Evolutionary conservation across 805 yeast species (phyloP), one percentile per base, ranked within the genome.

Genomic region (Candida orba): DNA sequence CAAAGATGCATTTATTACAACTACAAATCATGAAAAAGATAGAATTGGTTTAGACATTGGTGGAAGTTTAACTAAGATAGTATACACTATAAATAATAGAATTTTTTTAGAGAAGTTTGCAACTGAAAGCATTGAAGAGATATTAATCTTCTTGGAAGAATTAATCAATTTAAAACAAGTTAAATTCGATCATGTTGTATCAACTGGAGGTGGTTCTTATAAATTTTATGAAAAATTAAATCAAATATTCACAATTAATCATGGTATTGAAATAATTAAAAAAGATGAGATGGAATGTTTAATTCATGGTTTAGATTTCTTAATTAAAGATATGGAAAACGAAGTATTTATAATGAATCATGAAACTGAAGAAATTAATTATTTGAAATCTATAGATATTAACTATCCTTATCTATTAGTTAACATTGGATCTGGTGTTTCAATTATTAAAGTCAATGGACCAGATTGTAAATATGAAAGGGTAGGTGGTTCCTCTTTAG

Each of bases 121-220:
- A 54, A 84, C 91, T 1, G 77, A 76, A 33, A 69, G 72, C 45
- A 76, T 84, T 15, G 77, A 73, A 38, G 74, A 72, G 37, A 71
- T 77, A 50, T 73, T 88, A 4, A 62, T 60, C 9, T 74, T 76
- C 46, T 68, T 88, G 43, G 70, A 73, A 36, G 60, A 69, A 25
- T 67, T 84, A 8, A 63, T 78, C 25, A 51, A 49, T 20, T 54
- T 67, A 47, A 65, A 68, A 46, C 59, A 68, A 34, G 64, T 55
- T 23, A 60, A 58, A 33, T 72, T 85, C 3, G 42, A 44, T 7
- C 76, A 79, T 48, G 75, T 91, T 31, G 75, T 86, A 62, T 97
- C 97, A 10, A 93, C 99, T 0, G 99, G 99, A 13, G 99, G 99
- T 8, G 99, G 99, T 1, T 83, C 97, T 1, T 86, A 81, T 65